These are phyloP conservation scores for Botrytis fragariae DNA, from an alignment of 2,329 filamentous ascomycete genomes.

Conservation along the genomic window DNA sequence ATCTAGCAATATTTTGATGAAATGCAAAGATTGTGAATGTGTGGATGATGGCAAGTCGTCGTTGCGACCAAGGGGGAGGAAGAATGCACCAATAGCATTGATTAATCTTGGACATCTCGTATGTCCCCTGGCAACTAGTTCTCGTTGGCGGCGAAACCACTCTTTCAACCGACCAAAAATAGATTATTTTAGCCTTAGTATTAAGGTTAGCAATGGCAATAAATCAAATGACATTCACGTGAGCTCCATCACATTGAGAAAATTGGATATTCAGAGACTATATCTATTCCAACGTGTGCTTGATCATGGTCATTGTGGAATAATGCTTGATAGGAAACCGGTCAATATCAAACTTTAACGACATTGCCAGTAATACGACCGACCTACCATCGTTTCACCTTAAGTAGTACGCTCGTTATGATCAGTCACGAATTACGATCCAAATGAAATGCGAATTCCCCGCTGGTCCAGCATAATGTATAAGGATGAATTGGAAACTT, in stretches of 20 bases:
- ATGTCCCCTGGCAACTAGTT: not conserved
- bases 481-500: not conserved
- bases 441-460: not conserved
- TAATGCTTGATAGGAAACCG: not conserved
- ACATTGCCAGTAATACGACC: not conserved
- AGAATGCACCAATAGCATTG: slow-evolving; percentile 17
- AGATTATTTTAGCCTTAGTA: not conserved
- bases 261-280: not conserved
- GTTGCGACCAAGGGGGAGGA: slow-evolving; percentile 9
- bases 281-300: not conserved
- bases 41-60: slow-evolving; percentile 19
- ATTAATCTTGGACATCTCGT: slow-evolving; percentile 17
- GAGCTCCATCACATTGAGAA: not conserved
- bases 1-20: slow-evolving; percentile 19
- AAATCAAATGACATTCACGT: not conserved
- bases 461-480: not conserved
- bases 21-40: slow-evolving; percentile 19
- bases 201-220: accelerated
- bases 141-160: slow-evolving; percentile 21
- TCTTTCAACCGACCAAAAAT: slow-evolving; percentile 5
- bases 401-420: slow-evolving; percentile 2
- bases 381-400: not conserved
- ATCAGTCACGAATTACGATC: slow-evolving; percentile 6
- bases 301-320: not conserved
- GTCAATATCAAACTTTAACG: not conserved